Percentiles rank a stretch among this genome's conserved stretches.
phyloP scores from a whole-genome alignment of 306 rosid genomes.

The Abrus pulchellus region DNA sequence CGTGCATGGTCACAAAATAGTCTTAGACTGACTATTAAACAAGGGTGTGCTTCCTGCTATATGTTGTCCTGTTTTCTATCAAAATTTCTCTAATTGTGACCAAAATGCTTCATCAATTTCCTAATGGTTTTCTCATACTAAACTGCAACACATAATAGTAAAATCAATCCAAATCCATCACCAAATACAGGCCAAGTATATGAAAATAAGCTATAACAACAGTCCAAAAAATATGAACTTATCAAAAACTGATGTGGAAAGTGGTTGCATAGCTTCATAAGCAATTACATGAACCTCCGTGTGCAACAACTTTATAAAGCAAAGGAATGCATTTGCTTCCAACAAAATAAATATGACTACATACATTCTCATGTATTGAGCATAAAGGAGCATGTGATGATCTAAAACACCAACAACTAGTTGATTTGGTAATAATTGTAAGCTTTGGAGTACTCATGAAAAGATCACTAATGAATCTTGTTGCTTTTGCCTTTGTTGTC shows the following conservation, averaged over 20 bases:
- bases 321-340: constrained; percentile 78
- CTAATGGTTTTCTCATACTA: too few species aligned
- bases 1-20: too few species aligned
- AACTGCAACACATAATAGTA: too few species aligned
- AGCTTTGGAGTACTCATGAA: constrained; percentile 73
- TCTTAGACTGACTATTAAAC: too few species aligned
- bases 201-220: too few species aligned
- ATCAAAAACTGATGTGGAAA: constrained; percentile 66
- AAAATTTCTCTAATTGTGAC: too few species aligned
- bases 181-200: too few species aligned
- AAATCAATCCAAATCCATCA: too few species aligned
- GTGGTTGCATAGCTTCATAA: constrained; percentile 73
- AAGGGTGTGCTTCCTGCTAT: too few species aligned
- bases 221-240: too few species aligned
- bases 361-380: constrained; percentile 64
- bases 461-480: constrained; percentile 80
- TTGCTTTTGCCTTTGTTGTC: constrained; percentile 84
- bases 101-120: too few species aligned
- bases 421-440: constrained; percentile 53
- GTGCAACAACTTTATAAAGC: constrained; percentile 60
- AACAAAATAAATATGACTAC: constrained; percentile 71
- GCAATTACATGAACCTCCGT: constrained; percentile 76
- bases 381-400: constrained; percentile 55
- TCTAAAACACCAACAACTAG: constrained; percentile 63
- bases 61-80: too few species aligned